phyloP scores from a whole-genome alignment of 805 yeast genomes.

The Hanseniaspora clermontiae region DNA sequence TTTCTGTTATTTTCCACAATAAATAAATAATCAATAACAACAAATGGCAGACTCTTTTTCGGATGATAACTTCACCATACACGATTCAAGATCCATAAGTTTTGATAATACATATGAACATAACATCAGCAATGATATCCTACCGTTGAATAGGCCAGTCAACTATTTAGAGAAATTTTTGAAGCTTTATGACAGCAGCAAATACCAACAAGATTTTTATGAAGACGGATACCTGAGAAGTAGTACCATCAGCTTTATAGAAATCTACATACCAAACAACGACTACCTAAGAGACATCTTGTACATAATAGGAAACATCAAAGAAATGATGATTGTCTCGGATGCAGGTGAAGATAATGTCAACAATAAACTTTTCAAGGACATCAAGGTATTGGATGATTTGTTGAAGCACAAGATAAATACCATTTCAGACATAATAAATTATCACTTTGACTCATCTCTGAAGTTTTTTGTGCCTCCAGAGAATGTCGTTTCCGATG shows the following conservation, averaged over 20 bases:
- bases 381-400: slow-evolving; percentile 78
- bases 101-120: not conserved
- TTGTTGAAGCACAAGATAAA: slow-evolving; percentile 79
- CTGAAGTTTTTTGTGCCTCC: slow-evolving; percentile 29
- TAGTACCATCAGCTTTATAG: slow-evolving; percentile 93
- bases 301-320: slow-evolving; percentile 72
- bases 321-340: slow-evolving; percentile 63
- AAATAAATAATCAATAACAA: not conserved
- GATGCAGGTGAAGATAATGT: slow-evolving; percentile 51
- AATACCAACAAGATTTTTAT: not conserved
- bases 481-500: slow-evolving; percentile 13
- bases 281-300: slow-evolving; percentile 80
- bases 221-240: slow-evolving; percentile 30
- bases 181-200: slow-evolving; percentile 1
- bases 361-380: slow-evolving; percentile 18
- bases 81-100: not conserved
- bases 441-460: slow-evolving; percentile 31
- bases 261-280: slow-evolving; percentile 67
- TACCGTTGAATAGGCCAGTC: slow-evolving; percentile 3
- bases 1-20: no score
- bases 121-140: not conserved
- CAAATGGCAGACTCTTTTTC: not conserved
- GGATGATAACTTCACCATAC: not conserved
- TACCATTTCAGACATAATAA: slow-evolving; percentile 49
- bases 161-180: slow-evolving; percentile 4